A percentile compares a stretch with the other conserved stretches of the same genome.
Conservation (phyloP, 2,329 filamentous ascomycete species). For the Elsinoe necatrix region DNA sequence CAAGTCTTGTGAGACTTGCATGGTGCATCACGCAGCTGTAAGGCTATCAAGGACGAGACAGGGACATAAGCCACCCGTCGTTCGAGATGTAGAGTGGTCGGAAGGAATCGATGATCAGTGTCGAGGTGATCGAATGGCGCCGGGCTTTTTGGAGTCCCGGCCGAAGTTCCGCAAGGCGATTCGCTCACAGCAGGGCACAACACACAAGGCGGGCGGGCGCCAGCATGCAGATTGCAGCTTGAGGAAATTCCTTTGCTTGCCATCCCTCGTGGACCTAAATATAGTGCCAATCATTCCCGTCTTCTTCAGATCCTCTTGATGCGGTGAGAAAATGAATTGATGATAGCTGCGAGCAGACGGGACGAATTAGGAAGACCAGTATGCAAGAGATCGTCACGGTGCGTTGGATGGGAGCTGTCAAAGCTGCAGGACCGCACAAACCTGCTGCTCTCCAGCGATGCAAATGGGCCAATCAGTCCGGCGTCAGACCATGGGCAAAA, state of each 20-base stretch:
- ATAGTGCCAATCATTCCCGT: neutral
- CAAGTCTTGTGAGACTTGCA: neutral
- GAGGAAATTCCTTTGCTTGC: constrained; percentile 10
- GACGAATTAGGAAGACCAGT: neutral
- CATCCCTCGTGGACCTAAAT: constrained; percentile 11
- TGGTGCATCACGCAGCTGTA: neutral
- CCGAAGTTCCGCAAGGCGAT: constrained; percentile 7
- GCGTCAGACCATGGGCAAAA: neutral
- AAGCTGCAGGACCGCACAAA: constrained; percentile 12
- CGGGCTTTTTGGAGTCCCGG: neutral
- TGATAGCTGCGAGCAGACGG: neutral
- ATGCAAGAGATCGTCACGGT: neutral
- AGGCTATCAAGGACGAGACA: neutral
- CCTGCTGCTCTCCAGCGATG: constrained; percentile 11
- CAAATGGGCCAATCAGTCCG: constrained; percentile 11
- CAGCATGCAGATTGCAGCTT: constrained; percentile 7
- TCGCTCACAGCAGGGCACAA: constrained; percentile 3
- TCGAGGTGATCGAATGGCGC: neutral
- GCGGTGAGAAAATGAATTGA: neutral
- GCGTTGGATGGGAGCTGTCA: constrained; percentile 8
- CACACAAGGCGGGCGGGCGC: constrained; percentile 1
- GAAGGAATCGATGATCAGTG: constrained; percentile 2
- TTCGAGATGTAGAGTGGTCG: neutral
- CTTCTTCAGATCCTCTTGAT: neutral
- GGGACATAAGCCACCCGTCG: constrained; percentile 2